Conservation (phyloP, 345 rosid genomes). For the Streptanthus diversifolius region DNA sequence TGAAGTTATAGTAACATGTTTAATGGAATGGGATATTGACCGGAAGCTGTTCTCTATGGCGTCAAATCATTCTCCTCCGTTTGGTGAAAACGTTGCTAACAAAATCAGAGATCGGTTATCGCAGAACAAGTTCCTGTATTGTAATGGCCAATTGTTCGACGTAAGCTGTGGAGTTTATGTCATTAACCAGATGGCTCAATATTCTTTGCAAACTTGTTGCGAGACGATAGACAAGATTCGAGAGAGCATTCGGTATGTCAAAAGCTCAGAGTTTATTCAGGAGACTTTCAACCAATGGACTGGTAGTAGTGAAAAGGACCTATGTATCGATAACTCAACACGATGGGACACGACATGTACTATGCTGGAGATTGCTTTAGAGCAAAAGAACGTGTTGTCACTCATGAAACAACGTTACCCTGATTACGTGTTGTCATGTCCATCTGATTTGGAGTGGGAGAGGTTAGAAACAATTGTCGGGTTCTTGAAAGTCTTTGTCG, state of each 20-base stretch:
- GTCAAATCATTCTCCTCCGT: constrained; percentile 45
- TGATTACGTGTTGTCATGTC: constrained; percentile 34
- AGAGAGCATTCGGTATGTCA: constrained; percentile 46
- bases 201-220: constrained; percentile 45
- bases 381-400: constrained; percentile 45
- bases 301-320: constrained; percentile 40
- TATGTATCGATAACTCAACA: constrained; percentile 47
- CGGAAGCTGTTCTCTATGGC: constrained; percentile 66
- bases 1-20: constrained; percentile 55
- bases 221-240: constrained; percentile 50
- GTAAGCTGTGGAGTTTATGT: constrained; percentile 56
- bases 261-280: constrained; percentile 45
- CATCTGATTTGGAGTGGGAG: constrained; percentile 68
- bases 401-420: constrained; percentile 44
- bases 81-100: constrained; percentile 41
- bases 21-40: constrained; percentile 89
- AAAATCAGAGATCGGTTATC: constrained; percentile 64
- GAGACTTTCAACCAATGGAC: constrained; percentile 43
- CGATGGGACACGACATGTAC: constrained; percentile 63
- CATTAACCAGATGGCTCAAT: constrained; percentile 56
- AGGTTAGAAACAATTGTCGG: constrained; percentile 38
- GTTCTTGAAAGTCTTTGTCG: constrained; percentile 60
- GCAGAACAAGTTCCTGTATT: constrained; percentile 64
- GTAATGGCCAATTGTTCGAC: constrained; percentile 65
- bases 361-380: constrained; percentile 64